Conservation (phyloP, 2,329 filamentous ascomycete species). For the Aspergillus vadensis region DNA sequence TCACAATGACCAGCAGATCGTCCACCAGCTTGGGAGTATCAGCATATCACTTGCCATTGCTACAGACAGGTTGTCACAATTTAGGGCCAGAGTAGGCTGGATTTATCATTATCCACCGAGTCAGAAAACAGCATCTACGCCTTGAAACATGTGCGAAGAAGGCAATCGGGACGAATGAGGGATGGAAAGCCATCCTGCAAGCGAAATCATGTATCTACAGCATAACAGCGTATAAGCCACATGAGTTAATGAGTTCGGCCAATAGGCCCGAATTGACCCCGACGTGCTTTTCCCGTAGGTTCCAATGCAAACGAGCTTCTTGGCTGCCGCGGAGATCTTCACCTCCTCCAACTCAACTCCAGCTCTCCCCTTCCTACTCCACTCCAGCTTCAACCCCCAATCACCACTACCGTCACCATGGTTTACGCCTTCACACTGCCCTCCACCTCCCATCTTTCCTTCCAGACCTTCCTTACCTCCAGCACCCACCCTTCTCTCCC, state of each 20-base stretch:
- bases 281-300: background rate
- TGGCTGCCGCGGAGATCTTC: slow-evolving; percentile 27
- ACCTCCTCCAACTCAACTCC: slow-evolving; percentile 11
- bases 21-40: background rate
- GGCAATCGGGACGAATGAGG: background rate
- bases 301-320: slow-evolving; percentile 4
- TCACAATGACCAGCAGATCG: background rate
- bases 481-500: slow-evolving; percentile 87
- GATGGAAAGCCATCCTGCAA: background rate
- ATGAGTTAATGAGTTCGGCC: background rate
- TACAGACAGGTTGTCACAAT: background rate
- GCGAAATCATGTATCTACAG: slow-evolving; percentile 1
- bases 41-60: background rate
- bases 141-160: background rate
- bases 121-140: background rate
- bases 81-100: background rate
- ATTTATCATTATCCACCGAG: background rate
- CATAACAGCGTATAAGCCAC: background rate
- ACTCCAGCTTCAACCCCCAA: background rate
- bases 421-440: slow-evolving; percentile 86
- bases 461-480: slow-evolving; percentile 74
- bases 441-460: slow-evolving; percentile 84
- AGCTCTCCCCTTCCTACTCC: slow-evolving; percentile 19
- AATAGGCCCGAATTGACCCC: background rate
- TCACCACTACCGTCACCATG: slow-evolving; percentile 56